These are phyloP conservation scores for Salisapilia sapeloensis DNA, from an alignment of 352 stramenopile species.

Conservation along the genomic window DNA sequence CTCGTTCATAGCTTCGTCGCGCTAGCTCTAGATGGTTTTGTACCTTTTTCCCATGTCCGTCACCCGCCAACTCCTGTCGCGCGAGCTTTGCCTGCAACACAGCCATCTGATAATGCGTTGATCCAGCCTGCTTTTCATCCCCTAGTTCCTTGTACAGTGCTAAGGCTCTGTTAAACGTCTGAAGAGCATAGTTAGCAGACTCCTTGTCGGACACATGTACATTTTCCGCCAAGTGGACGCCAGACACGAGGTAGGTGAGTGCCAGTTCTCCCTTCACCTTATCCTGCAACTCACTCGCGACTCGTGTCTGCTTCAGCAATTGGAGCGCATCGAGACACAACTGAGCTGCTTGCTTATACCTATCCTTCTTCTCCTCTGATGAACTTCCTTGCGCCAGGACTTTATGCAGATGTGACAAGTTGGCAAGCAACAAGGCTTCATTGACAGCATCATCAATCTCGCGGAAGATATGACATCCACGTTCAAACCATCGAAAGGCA, in stretches of 20 bases:
- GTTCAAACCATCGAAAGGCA: conserved; percentile 65
- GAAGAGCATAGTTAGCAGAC: conserved; percentile 24
- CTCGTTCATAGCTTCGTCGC: conserved; percentile 71
- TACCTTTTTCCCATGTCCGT: conserved; percentile 5
- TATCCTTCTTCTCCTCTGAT: conserved; percentile 12
- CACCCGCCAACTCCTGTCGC: conserved; percentile 8
- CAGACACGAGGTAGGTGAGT: conserved; percentile 69
- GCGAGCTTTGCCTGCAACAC: conserved; percentile 58
- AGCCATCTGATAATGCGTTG: conserved; percentile 77
- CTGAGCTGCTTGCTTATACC: conserved; percentile 42
- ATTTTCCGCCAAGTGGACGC: conserved; percentile 23
- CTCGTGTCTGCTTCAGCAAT: conserved; percentile 53
- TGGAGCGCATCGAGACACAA: conserved; percentile 45
- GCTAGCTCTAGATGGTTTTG: conserved; percentile 68
- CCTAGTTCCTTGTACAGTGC: conserved; percentile 54
- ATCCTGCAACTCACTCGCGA: conserved; percentile 26
- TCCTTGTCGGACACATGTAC: conserved; percentile 7
- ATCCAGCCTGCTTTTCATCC: conserved; percentile 51
- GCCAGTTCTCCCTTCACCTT: conserved; percentile 73
- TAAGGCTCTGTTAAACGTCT: conserved; percentile 55
- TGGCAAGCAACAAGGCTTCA: conserved; percentile 58
- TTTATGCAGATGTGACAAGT: conserved; percentile 73
- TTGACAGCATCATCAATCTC: conserved; percentile 78
- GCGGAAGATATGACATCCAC: conserved; percentile 56
- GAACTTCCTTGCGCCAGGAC: conserved; percentile 51